Conservation (phyloP, 306 rosid species). For the Prunus dulcis region DNA sequence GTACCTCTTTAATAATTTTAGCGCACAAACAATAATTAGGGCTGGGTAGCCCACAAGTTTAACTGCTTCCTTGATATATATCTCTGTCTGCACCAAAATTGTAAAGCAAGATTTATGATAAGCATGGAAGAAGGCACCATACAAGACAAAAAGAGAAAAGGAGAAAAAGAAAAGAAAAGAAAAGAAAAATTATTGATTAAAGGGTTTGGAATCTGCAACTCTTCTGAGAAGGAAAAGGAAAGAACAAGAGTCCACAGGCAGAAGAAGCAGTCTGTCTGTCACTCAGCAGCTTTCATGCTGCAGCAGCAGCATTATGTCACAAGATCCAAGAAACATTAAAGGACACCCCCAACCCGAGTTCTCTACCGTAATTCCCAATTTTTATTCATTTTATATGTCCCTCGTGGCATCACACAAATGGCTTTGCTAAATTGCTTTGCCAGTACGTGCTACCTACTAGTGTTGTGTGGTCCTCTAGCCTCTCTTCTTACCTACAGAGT, state of each 20-base stretch:
- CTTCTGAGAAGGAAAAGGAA: slow-evolving; percentile 53
- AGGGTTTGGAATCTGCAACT: slow-evolving; percentile 39
- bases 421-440: background rate
- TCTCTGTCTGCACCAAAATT: background rate
- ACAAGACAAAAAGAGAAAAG: background rate
- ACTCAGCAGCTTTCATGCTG: slow-evolving; percentile 13
- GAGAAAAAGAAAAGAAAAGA: slow-evolving; percentile 19
- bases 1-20: background rate
- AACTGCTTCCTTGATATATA: background rate
- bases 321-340: slow-evolving; percentile 38
- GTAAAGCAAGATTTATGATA: background rate
- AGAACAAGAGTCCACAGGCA: slow-evolving; percentile 12
- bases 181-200: background rate
- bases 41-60: background rate
- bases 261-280: slow-evolving; percentile 9
- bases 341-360: background rate
- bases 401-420: background rate
- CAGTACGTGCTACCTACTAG: background rate
- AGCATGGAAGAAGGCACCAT: background rate
- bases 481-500: no score
- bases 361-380: background rate
- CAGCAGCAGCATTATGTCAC: slow-evolving; percentile 25
- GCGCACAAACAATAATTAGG: background rate
- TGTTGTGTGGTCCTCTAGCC: background rate
- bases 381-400: background rate